Conservation (phyloP, 768 basidiomycete genomes). For the Boletus rufocinnamomeus region DNA sequence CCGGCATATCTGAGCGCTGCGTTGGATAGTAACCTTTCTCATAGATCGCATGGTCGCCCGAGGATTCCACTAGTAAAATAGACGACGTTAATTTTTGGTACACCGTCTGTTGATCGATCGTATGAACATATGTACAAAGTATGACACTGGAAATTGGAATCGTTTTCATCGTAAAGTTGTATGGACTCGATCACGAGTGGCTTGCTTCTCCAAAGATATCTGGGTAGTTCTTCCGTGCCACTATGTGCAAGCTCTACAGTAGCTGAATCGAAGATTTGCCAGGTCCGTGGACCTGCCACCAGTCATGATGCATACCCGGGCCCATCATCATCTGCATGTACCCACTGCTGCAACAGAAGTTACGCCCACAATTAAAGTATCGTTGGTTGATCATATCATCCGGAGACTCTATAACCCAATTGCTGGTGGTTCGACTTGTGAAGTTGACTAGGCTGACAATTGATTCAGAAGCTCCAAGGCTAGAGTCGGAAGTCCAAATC, state of each 20-base stretch:
- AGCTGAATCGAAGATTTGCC: no score
- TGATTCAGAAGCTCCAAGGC: background rate
- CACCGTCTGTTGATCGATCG: background rate
- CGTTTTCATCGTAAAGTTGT: background rate
- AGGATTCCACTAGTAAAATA: constrained; percentile 9
- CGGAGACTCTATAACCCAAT: background rate
- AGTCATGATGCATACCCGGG: no score
- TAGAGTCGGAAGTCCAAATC: background rate
- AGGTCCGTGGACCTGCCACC: no score
- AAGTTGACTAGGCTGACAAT: background rate
- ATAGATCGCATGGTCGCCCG: background rate
- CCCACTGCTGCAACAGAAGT: background rate
- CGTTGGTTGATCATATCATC: background rate
- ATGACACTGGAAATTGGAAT: background rate
- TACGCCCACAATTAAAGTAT: background rate
- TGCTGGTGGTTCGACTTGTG: background rate
- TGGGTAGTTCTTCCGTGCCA: background rate
- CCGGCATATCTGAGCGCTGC: background rate
- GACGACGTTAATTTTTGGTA: constrained; percentile 3
- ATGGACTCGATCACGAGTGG: background rate
- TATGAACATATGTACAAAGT: background rate
- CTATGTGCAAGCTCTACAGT: background rate
- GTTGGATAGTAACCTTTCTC: background rate
- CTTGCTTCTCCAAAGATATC: background rate
- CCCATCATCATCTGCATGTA: background rate